Conservation (phyloP, 768 basidiomycete genomes). For the Podaxis sp. region DNA sequence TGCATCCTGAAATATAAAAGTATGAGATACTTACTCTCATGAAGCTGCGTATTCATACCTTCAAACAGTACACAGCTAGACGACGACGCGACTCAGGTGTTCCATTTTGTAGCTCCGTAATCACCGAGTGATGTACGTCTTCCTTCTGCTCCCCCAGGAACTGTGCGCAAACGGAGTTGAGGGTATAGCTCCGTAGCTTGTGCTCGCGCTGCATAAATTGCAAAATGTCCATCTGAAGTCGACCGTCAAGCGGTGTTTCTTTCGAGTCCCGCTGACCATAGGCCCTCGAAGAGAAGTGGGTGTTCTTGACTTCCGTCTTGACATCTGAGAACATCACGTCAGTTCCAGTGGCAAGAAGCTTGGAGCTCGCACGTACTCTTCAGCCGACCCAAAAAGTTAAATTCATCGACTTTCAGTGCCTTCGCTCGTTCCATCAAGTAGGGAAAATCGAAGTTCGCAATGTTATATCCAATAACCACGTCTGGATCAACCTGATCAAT, state of each 20-base stretch:
- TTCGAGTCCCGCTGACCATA: constrained; percentile 97
- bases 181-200: constrained; percentile 93
- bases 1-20: constrained; percentile 66
- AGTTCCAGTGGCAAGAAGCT: neutral
- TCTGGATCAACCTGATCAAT: constrained; percentile 90
- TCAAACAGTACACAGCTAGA: constrained; percentile 95
- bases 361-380: constrained; percentile 42
- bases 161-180: constrained; percentile 97
- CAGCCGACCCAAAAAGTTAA: constrained; percentile 73
- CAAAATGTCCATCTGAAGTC: constrained; percentile 91
- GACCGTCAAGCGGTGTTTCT: constrained; percentile 85
- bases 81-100: constrained; percentile 90
- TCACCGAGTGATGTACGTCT: constrained; percentile 97
- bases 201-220: constrained; percentile 99
- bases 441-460: constrained; percentile 91
- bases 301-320: constrained; percentile 80
- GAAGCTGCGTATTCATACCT: constrained; percentile 42
- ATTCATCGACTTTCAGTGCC: constrained; percentile 64
- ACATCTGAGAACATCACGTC: constrained; percentile 40
- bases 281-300: constrained; percentile 97
- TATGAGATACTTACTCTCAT: neutral
- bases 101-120: constrained; percentile 96
- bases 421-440: constrained; percentile 93
- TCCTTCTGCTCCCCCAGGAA: constrained; percentile 99
- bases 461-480: constrained; percentile 95